These are phyloP conservation scores for Penicillium expansum DNA, from an alignment of 2,329 filamentous ascomycete species.

Conservation along the genomic window DNA sequence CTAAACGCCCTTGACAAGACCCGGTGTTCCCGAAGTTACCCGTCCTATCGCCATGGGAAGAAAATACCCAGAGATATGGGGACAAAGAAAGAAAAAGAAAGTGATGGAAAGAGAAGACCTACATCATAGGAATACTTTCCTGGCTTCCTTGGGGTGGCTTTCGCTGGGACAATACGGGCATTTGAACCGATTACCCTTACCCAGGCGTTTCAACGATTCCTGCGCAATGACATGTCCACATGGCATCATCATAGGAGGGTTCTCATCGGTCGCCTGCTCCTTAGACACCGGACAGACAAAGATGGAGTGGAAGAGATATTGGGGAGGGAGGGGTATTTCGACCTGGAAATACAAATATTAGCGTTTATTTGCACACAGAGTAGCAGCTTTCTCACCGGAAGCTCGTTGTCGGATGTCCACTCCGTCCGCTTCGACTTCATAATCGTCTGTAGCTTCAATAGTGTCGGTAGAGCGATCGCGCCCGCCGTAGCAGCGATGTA, in stretches of 20 bases:
- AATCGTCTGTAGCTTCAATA: conserved; percentile 83
- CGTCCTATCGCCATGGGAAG: not conserved
- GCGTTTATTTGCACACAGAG: conserved; percentile 42
- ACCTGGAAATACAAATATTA: conserved; percentile 42
- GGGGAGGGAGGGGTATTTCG: conserved; percentile 63
- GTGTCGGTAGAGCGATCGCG: conserved; percentile 81
- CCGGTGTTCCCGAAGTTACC: not conserved
- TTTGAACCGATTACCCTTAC: conserved; percentile 80
- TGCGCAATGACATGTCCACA: conserved; percentile 92
- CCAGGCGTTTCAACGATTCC: conserved; percentile 75
- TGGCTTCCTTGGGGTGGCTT: conserved; percentile 72
- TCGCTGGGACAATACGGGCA: conserved; percentile 94
- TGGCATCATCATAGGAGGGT: conserved; percentile 94
- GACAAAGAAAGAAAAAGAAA: not conserved
- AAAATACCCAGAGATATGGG: not conserved
- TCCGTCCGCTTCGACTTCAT: conserved; percentile 88
- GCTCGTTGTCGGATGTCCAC: conserved; percentile 88
- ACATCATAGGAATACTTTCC: conserved; percentile 64
- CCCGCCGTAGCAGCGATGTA: conserved; percentile 92
- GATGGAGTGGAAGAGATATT: conserved; percentile 82
- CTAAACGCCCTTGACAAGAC: conserved; percentile 6
- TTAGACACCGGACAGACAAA: conserved; percentile 98
- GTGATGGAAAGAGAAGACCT: not conserved
- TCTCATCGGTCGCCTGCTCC: conserved; percentile 87
- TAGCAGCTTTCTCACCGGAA: conserved; percentile 63